Conservation (phyloP, 768 basidiomycete species). For the Amanita thiersii region DNA sequence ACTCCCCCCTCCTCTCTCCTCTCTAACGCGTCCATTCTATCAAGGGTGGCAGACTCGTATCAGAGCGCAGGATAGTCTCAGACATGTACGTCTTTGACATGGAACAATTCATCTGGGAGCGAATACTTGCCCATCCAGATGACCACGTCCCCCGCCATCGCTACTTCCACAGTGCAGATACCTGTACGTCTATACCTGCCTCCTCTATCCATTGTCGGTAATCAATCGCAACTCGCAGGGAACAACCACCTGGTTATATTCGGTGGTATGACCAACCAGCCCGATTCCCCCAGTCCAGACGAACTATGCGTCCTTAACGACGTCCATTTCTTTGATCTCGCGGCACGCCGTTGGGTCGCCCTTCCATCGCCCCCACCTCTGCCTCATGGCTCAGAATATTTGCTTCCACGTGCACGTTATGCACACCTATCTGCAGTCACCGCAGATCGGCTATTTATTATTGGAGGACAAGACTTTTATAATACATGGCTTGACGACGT, state of each 20-base stretch:
- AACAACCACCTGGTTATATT: conserved; percentile 87
- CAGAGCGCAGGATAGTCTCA: conserved; percentile 80
- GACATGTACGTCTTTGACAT: conserved; percentile 91
- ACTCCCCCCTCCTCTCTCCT: not conserved
- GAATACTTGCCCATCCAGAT: conserved; percentile 47
- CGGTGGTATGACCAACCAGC: conserved; percentile 88
- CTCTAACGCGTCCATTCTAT: conserved; percentile 6
- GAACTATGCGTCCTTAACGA: conserved; percentile 91
- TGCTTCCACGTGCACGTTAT: conserved; percentile 80
- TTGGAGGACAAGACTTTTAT: conserved; percentile 91
- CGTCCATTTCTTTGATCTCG: conserved; percentile 81
- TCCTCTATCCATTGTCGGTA: not conserved
- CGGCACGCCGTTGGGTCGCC: conserved; percentile 65
- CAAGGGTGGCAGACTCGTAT: conserved; percentile 82
- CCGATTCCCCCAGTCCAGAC: conserved; percentile 61
- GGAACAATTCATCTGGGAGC: conserved; percentile 74
- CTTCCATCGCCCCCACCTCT: conserved; percentile 24
- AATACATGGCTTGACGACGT: conserved; percentile 94
- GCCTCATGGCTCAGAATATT: conserved; percentile 32
- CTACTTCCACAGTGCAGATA: conserved; percentile 92
- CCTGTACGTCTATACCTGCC: conserved; percentile 40
- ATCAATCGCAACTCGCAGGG: conserved; percentile 40
- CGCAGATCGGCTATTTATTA: conserved; percentile 77
- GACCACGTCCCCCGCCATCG: conserved; percentile 74
- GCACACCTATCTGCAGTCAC: conserved; percentile 91